Conservation (phyloP, 2,329 filamentous ascomycete genomes). For the Alternaria postmessia region DNA sequence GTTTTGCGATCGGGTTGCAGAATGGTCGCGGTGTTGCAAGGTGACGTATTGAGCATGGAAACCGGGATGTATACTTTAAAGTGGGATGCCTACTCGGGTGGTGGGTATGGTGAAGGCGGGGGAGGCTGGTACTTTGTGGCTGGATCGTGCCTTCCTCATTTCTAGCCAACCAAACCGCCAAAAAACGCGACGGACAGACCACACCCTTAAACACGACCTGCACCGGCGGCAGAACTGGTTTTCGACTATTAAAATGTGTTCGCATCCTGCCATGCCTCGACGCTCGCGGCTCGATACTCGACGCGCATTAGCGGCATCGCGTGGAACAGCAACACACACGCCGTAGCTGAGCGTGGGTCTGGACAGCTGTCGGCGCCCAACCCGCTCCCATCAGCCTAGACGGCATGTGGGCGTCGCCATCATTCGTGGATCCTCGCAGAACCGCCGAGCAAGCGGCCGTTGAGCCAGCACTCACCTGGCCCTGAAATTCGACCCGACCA, state of each 20-base stretch:
- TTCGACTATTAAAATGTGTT: slow-evolving; percentile 2
- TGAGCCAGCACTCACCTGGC: slow-evolving; percentile 9
- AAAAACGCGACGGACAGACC: neutral
- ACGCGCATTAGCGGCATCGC: slow-evolving; percentile 1
- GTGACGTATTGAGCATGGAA: slow-evolving; percentile 37
- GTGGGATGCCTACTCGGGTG: slow-evolving; percentile 6
- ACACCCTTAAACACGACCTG: neutral
- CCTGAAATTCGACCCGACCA: slow-evolving; percentile 8
- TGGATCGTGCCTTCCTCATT: slow-evolving; percentile 27
- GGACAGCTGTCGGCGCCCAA: slow-evolving; percentile 13
- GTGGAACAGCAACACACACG: slow-evolving; percentile 11
- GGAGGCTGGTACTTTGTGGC: slow-evolving; percentile 34
- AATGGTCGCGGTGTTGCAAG: slow-evolving; percentile 15
- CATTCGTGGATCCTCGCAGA: slow-evolving; percentile 8
- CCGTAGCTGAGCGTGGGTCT: slow-evolving; percentile 5
- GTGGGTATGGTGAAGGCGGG: slow-evolving; percentile 30
- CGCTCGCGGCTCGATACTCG: neutral
- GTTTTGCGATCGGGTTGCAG: slow-evolving; percentile 23
- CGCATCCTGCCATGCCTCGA: slow-evolving; percentile 5
- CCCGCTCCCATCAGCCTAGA: slow-evolving; percentile 7
- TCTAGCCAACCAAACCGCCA: slow-evolving; percentile 20
- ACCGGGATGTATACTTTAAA: slow-evolving; percentile 18
- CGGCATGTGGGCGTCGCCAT: neutral
- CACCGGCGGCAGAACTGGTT: neutral
- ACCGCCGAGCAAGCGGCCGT: slow-evolving; percentile 11